phyloP scores from a whole-genome alignment of 768 basidiomycete genomes.

The Tylopilus plumbeoviolaceoides region DNA sequence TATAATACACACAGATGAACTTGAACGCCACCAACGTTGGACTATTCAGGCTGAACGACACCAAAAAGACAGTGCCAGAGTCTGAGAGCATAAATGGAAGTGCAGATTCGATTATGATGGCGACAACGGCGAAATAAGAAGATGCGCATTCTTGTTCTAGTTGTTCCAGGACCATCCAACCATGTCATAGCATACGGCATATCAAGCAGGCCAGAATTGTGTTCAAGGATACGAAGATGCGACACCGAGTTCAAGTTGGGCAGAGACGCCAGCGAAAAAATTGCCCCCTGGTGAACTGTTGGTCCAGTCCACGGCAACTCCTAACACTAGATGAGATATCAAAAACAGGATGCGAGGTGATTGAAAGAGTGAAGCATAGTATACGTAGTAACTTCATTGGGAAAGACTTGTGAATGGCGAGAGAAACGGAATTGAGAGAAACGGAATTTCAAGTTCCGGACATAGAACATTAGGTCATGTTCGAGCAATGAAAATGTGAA shows the following conservation, averaged over 20 bases:
- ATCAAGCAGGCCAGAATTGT: slow-evolving; percentile 18
- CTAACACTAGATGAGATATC: background rate
- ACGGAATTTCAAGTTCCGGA: no score
- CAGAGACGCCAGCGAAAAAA: slow-evolving; percentile 13
- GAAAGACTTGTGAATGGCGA: no score
- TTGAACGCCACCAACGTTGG: slow-evolving; percentile 2
- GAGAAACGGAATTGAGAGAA: no score
- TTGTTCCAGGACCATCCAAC: background rate
- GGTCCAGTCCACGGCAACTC: background rate
- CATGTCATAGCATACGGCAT: slow-evolving; percentile 15
- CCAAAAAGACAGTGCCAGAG: slow-evolving; percentile 22
- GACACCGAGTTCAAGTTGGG: background rate
- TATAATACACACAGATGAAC: slow-evolving; percentile 10
- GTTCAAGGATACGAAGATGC: slow-evolving; percentile 19
- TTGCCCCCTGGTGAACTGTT: slow-evolving; percentile 4
- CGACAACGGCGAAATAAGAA: slow-evolving; percentile 11
- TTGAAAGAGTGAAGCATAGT: no score
- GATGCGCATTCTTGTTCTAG: slow-evolving; percentile 18
- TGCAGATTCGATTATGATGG: slow-evolving; percentile 21
- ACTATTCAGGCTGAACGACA: slow-evolving; percentile 17
- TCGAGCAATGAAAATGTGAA: no score
- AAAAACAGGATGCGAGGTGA: no score
- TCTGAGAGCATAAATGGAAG: slow-evolving; percentile 23
- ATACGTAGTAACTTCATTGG: no score
- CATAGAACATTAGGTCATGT: no score